Evolutionary conservation across 148 eudicot genomes (phyloP).

Genomic region (Camellia lanceoleosa): DNA sequence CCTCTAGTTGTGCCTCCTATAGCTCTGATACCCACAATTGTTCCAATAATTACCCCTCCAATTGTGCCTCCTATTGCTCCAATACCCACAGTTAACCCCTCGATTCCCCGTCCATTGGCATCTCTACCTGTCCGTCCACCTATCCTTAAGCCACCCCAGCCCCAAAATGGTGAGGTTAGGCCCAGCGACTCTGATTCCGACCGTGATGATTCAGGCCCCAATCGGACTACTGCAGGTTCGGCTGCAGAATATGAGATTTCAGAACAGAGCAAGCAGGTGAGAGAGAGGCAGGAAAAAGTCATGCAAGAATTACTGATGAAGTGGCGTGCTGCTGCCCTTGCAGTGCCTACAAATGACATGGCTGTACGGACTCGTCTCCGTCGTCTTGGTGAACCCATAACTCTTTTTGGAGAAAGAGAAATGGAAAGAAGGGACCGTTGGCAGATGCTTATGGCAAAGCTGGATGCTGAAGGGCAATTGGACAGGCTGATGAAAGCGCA

Average conservation of each 20-base stretch:
- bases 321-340: conserved; percentile 85
- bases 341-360: conserved; percentile 89
- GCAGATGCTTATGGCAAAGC: conserved; percentile 83
- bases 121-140: conserved; percentile 66
- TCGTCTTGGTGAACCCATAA: conserved; percentile 81
- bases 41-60: conserved; percentile 28
- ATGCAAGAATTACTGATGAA: conserved; percentile 80
- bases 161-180: conserved; percentile 55
- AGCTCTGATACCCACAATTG: conserved; percentile 15
- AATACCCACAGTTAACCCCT: conserved; percentile 33
- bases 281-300: conserved; percentile 75
- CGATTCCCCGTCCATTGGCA: conserved; percentile 59
- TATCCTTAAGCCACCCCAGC: conserved; percentile 42
- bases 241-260: conserved; percentile 64
- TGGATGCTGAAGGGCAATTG: conserved; percentile 87
- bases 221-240: conserved; percentile 25
- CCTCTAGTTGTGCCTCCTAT: too few species aligned
- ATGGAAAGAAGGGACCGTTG: conserved; percentile 94
- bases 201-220: conserved; percentile 42
- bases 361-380: conserved; percentile 77
- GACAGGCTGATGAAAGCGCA: conserved; percentile 84
- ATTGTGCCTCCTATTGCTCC: conserved; percentile 51
- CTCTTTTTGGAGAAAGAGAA: conserved; percentile 90
- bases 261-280: conserved; percentile 67
- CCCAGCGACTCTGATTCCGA: conserved; percentile 59